Base-by-base conservation (phyloP, 108 stramenopile genomes). In the Nitzschia inconspicua region DNA sequence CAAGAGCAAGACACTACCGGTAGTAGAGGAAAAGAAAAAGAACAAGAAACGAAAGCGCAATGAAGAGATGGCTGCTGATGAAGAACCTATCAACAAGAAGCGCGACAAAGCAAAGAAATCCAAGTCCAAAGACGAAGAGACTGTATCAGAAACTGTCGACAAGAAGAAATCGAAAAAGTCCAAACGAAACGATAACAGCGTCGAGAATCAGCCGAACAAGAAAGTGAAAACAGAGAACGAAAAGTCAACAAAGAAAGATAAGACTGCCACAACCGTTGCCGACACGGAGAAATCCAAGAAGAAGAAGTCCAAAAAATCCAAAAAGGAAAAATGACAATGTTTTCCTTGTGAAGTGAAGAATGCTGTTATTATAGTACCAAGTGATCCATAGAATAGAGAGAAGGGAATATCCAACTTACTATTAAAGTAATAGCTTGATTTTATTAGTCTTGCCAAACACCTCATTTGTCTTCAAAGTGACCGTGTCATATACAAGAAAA, bases 401-500 rank as follows among this genome's bases (percentile, higher is more conserved):
- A 14, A 52, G 11, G 22, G 9, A 13, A 19, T 24, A 47, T 24
- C 23, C 13, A 11, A 5, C 8, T 52, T 10, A 3, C 3, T 8
- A 20, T 26, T 14, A 42, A n/a, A 35, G 35, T 26, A 39, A 41
- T 40, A 31, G 56, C 3, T 14, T 40, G 11, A 57, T 6, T n/a
- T 6, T 20, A 27, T 41, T 40, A 26, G 56, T 22, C 24, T 9
- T 39, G 11, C 11, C 37, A 39, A 39, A 11, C 29, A 31, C 8
- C 22, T 10, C 9, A 16, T 32, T 11, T 32, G 24, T 53, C 8
- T 10, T 8, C 10, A 13, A 13, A 14, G 42, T 27, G 40, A 28
- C 4, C 0, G n/a, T 0, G 18, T 57, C 54, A 72, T 30, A 65
- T 57, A 4, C 68, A 72, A 9, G 75, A 73, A 47, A 60, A 87